Evolutionary conservation across 129 eudicot species (phyloP).

Genomic region (Flaveria trinervia): DNA sequence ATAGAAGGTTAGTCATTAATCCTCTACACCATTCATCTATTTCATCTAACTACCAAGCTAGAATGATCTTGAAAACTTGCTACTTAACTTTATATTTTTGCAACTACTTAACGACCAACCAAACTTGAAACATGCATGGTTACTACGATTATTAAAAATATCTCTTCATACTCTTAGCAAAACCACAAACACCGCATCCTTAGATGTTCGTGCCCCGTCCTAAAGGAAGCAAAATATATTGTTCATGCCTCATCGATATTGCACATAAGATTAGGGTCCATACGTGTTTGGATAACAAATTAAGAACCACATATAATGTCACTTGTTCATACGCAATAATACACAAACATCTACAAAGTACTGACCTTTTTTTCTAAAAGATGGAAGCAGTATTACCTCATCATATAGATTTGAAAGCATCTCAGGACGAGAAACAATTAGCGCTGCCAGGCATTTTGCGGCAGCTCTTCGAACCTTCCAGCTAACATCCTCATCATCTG

Average conservation of each 20-base stretch:
- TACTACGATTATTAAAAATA: not conserved
- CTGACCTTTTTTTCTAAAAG: not conserved
- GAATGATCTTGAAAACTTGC: not conserved
- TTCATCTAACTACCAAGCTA: not conserved
- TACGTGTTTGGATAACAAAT: not conserved
- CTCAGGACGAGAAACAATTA: conserved; percentile 95
- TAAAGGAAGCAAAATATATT: not conserved
- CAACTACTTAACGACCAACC: not conserved
- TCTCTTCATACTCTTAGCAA: conserved; percentile 4
- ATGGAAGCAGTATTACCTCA: conserved; percentile 55
- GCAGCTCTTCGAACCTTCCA: no score
- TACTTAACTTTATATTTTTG: not conserved
- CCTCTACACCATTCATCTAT: not conserved
- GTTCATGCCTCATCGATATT: not conserved
- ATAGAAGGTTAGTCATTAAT: not conserved
- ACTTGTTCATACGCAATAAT: not conserved
- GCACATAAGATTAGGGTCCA: conserved; percentile 1
- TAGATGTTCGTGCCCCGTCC: not conserved
- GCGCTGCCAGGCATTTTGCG: conserved; percentile 59
- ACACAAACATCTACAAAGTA: not conserved
- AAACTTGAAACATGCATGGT: not conserved
- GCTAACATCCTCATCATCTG: conserved; percentile 79
- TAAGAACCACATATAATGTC: not conserved
- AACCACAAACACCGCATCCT: conserved; percentile 18
- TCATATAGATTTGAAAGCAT: conserved; percentile 76